These are phyloP conservation scores for Osmanthus fragrans DNA, from an alignment of 257 asterid species.

Conservation along the genomic window DNA sequence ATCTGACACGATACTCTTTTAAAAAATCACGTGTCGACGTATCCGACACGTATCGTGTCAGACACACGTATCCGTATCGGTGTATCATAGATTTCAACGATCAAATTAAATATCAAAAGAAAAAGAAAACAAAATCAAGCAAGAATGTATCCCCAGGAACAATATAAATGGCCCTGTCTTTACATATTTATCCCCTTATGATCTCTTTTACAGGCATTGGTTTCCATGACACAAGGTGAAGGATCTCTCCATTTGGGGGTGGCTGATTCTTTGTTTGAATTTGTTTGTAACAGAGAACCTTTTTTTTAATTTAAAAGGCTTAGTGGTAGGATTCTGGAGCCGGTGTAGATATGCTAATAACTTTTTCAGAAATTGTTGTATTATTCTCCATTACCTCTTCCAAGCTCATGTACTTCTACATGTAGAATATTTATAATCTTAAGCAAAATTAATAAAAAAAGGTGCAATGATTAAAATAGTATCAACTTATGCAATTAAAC, in stretches of 20 bases:
- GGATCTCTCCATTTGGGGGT: background rate
- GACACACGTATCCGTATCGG: too few relatives aligned
- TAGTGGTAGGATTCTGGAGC: background rate
- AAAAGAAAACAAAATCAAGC: slow-evolving; percentile 1
- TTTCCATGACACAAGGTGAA: background rate
- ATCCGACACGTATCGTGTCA: too few relatives aligned
- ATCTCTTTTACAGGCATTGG: background rate
- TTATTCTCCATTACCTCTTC: slow-evolving; percentile 19
- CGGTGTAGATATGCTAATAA: background rate
- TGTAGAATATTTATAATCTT: slow-evolving; percentile 5
- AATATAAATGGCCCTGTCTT: background rate
- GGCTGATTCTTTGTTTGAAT: background rate
- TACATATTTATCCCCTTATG: background rate
- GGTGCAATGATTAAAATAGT: background rate
- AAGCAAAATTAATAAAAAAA: background rate
- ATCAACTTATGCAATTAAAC: slow-evolving; percentile 16
- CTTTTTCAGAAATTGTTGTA: background rate
- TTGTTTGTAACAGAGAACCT: background rate
- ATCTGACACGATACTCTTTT: too few relatives aligned
- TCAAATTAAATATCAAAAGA: background rate
- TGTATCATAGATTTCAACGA: too few relatives aligned
- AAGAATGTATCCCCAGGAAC: background rate
- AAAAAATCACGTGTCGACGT: too few relatives aligned
- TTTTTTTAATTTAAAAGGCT: slow-evolving; percentile 4
- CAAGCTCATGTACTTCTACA: slow-evolving; percentile 4